A percentile compares a stretch with the other conserved stretches of the same genome.
Conservation (phyloP, 1,139 yeast genomes). For the Pichia sp. region DNA sequence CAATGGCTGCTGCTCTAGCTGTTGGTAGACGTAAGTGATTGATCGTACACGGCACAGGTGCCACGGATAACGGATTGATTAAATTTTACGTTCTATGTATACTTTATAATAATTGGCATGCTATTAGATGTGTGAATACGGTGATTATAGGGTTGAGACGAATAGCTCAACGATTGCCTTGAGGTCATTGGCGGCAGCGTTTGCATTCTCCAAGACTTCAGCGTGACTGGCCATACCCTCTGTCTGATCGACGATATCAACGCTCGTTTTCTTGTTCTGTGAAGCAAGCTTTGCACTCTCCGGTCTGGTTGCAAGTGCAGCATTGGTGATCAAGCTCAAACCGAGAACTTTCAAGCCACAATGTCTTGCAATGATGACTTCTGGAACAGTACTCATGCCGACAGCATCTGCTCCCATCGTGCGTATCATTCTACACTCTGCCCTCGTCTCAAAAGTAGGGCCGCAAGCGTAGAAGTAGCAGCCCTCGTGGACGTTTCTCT, state of each 20-base stretch:
- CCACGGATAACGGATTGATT: too few species aligned
- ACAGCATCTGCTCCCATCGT: slow-evolving; percentile 86
- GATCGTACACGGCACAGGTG: too few species aligned
- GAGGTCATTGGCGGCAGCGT: slow-evolving; percentile 74
- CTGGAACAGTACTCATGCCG: slow-evolving; percentile 98
- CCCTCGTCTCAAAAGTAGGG: slow-evolving; percentile 90
- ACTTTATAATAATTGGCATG: too few species aligned
- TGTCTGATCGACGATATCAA: slow-evolving; percentile 36
- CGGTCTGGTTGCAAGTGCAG: slow-evolving; percentile 68
- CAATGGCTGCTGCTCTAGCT: too few species aligned
- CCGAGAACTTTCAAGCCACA: slow-evolving; percentile 78
- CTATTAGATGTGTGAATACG: too few species aligned
- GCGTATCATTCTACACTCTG: slow-evolving; percentile 76
- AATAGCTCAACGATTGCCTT: slow-evolving; percentile 61
- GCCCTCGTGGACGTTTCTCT: slow-evolving; percentile 76
- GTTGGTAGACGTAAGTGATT: too few species aligned
- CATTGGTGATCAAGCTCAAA: slow-evolving; percentile 78
- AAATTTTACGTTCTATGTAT: too few species aligned
- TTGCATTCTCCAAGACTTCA: slow-evolving; percentile 82
- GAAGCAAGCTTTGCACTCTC: slow-evolving; percentile 54
- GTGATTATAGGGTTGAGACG: too few species aligned
- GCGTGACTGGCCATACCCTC: slow-evolving; percentile 84
- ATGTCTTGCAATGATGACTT: slow-evolving; percentile 88
- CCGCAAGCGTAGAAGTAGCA: slow-evolving; percentile 83
- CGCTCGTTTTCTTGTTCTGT: slow-evolving; percentile 4